Conservation (phyloP, 1,284 basidiomycete species). For the Sporisorium iseilematis-ciliati region DNA sequence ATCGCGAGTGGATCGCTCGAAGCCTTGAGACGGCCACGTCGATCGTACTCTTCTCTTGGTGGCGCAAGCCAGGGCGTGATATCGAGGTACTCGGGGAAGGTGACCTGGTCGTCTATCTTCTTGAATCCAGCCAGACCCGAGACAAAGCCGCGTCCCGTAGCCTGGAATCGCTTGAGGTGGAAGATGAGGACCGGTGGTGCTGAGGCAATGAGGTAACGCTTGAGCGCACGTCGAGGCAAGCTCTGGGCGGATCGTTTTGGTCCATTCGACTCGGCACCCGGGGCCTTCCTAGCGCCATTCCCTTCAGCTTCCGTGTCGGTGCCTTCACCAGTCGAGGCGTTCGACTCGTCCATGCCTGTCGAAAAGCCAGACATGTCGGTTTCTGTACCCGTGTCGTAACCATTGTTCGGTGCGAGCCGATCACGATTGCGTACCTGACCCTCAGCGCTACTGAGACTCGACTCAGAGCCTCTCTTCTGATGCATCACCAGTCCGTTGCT, state of each 20-base stretch:
- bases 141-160: conserved; percentile 66
- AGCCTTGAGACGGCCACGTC: conserved; percentile 71
- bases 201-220: conserved; percentile 88
- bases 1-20: conserved; percentile 65
- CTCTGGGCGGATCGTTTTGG: conserved; percentile 68
- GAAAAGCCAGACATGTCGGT: conserved; percentile 49
- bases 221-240: conserved; percentile 85
- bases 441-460: conserved; percentile 44
- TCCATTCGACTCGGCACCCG: conserved; percentile 12
- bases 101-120: conserved; percentile 85
- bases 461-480: conserved; percentile 25
- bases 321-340: conserved; percentile 36
- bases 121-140: conserved; percentile 73
- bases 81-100: conserved; percentile 88
- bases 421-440: conserved; percentile 2
- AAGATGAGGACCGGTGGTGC: conserved; percentile 90
- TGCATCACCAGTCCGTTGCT: conserved; percentile 17
- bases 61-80: conserved; percentile 87
- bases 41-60: conserved; percentile 76
- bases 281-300: background rate
- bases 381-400: conserved; percentile 51
- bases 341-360: conserved; percentile 43
- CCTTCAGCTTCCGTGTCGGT: conserved; percentile 41
- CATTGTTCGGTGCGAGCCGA: conserved; percentile 21
- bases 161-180: conserved; percentile 91